Evolutionary conservation across 164 flowering plant genomes (phyloP).

Genomic region (Chimonanthus salicifolius): DNA sequence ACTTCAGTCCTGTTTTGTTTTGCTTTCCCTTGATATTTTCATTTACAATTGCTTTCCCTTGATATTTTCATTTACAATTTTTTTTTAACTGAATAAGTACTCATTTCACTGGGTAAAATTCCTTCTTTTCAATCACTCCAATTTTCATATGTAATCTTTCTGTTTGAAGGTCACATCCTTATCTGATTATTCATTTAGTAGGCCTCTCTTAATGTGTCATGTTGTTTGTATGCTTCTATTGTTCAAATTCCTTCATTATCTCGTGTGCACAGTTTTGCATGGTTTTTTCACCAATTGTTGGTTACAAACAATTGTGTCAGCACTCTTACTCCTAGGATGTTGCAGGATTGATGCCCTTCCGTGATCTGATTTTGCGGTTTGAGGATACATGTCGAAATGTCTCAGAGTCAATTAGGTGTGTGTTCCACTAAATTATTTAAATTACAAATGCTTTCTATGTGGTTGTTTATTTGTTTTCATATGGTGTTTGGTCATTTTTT

Average conservation of each 20-base stretch:
- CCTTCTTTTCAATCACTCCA: background rate
- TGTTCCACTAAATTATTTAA: constrained; percentile 1
- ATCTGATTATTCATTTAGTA: background rate
- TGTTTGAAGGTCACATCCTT: background rate
- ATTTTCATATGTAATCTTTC: background rate
- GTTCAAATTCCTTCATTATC: background rate
- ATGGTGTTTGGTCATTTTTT: background rate
- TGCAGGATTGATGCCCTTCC: constrained; percentile 80
- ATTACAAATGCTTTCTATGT: background rate
- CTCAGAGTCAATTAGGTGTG: constrained; percentile 76
- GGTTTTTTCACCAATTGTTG: background rate
- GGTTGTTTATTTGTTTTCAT: background rate
- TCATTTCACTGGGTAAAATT: background rate
- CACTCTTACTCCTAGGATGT: constrained; percentile 2
- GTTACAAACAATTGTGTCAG: background rate
- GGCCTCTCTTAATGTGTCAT: background rate
- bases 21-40: too few species aligned
- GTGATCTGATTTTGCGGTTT: constrained; percentile 73
- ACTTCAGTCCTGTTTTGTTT: too few species aligned
- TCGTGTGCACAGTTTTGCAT: background rate
- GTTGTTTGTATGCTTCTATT: background rate
- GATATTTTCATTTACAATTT: too few species aligned
- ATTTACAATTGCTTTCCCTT: too few species aligned
- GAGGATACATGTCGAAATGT: constrained; percentile 75
- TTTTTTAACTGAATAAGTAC: background rate